phyloP scores from a whole-genome alignment of 352 stramenopile species.

The Phytophthora pluvialis region DNA sequence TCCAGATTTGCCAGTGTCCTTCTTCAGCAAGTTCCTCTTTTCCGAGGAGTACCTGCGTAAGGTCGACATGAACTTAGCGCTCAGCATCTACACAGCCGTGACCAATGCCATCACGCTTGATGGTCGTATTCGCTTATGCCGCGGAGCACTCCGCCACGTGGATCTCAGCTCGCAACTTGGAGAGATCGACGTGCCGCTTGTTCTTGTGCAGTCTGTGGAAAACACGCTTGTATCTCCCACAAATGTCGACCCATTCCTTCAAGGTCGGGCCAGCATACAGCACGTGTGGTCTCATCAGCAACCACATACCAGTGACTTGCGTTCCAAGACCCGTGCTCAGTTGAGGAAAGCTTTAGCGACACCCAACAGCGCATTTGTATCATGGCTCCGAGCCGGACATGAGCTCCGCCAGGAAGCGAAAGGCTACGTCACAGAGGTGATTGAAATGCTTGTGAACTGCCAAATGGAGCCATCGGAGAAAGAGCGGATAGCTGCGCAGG shows the following conservation, averaged over 20 bases:
- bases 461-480: constrained; percentile 35
- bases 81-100: constrained; percentile 94
- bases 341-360: constrained; percentile 57
- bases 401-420: constrained; percentile 91
- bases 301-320: constrained; percentile 48
- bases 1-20: constrained; percentile 88
- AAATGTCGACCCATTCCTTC: constrained; percentile 92
- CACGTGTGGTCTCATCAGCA: constrained; percentile 86
- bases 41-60: constrained; percentile 88
- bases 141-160: constrained; percentile 78
- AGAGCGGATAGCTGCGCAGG: constrained; percentile 7
- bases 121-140: constrained; percentile 81
- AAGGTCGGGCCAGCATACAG: constrained; percentile 69
- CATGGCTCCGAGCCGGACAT: constrained; percentile 89
- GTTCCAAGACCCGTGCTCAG: constrained; percentile 59
- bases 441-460: constrained; percentile 80
- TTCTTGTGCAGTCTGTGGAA: constrained; percentile 90
- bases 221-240: constrained; percentile 86
- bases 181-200: constrained; percentile 72
- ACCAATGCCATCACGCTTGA: constrained; percentile 92
- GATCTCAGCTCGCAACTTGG: constrained; percentile 66
- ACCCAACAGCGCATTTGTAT: constrained; percentile 80
- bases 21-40: constrained; percentile 93
- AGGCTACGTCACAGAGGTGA: constrained; percentile 73
- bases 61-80: constrained; percentile 86